Conservation (phyloP, 371 early-diverging fungal species). For the Dinochytrium kinnereticum region DNA sequence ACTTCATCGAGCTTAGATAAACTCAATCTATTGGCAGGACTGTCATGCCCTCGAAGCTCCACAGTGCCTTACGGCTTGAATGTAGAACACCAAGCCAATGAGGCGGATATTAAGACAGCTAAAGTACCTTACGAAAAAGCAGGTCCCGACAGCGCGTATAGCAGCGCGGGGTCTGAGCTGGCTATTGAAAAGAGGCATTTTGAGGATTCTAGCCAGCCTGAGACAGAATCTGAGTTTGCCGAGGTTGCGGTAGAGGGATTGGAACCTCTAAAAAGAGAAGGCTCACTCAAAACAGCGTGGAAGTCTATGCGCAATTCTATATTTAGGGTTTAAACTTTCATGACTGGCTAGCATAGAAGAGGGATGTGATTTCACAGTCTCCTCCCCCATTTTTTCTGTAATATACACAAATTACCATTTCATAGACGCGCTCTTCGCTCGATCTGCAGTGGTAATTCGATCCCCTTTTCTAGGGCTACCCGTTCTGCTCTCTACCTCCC, state of each 20-base stretch:
- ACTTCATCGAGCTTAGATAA: neutral
- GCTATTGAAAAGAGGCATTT: neutral
- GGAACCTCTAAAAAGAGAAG: neutral
- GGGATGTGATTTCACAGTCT: neutral
- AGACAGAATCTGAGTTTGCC: neutral
- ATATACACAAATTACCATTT: slow-evolving; percentile 22
- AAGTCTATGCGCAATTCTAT: neutral
- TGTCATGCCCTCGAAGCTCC: neutral
- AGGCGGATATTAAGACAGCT: too few relatives aligned
- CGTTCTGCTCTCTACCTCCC: slow-evolving; percentile 1
- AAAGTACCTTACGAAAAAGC: neutral
- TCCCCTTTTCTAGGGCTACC: neutral
- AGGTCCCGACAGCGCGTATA: slow-evolving; percentile 2
- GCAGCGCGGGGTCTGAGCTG: neutral
- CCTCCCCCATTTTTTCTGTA: neutral
- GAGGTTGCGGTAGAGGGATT: neutral
- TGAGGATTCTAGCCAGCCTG: neutral
- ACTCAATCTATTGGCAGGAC: slow-evolving; percentile 4
- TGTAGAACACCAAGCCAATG: neutral
- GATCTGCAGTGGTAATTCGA: neutral
- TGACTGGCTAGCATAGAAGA: neutral
- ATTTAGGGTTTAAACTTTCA: slow-evolving; percentile 4
- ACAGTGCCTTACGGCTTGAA: neutral
- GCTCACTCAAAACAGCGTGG: neutral
- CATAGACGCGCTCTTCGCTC: slow-evolving; percentile 25